phyloP scores from a whole-genome alignment of 139 green algal genomes.

The Tetratostichococcus sp. region DNA sequence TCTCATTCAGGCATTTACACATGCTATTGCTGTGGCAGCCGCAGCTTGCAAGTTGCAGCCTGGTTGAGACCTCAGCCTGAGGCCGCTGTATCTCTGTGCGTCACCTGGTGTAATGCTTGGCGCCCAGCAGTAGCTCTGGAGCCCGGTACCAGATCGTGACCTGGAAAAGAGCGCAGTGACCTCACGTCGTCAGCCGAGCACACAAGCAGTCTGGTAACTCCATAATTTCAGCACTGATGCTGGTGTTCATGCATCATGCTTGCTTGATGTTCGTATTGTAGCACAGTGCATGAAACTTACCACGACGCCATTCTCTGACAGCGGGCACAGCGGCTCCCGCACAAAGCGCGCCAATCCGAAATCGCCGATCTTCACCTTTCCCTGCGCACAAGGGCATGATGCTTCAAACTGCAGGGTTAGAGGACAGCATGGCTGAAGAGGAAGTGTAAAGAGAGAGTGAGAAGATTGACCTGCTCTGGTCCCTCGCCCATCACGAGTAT shows the following conservation, averaged over 20 bases:
- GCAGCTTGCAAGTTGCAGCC: too few species aligned
- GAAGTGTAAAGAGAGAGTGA: not conserved
- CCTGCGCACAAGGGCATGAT: constrained; percentile 6
- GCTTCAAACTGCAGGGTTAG: too few species aligned
- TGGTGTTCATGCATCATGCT: too few species aligned
- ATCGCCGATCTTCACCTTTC: constrained; percentile 57
- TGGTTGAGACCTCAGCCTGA: too few species aligned
- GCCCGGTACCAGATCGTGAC: constrained; percentile 80
- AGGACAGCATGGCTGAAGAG: not conserved
- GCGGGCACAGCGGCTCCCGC: constrained; percentile 43
- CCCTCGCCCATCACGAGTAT: constrained; percentile 67
- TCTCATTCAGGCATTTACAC: too few species aligned
- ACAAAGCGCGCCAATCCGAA: constrained; percentile 48
- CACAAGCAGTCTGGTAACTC: too few species aligned
- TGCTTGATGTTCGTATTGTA: too few species aligned
- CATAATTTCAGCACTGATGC: too few species aligned
- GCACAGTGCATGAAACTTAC: constrained; percentile 7
- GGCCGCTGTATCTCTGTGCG: too few species aligned
- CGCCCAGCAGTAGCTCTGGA: constrained; percentile 73
- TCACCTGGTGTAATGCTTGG: constrained; percentile 59
- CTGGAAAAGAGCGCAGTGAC: not conserved
- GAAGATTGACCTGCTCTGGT: constrained; percentile 22
- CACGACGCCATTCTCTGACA: constrained; percentile 72
- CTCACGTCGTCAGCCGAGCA: too few species aligned
- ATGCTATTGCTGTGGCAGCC: too few species aligned